A percentile compares a stretch with the other conserved stretches of the same genome.
These are phyloP conservation scores for Nematodospora anomalae DNA, from an alignment of 1,139 yeast genomes.

Conservation along the genomic window DNA sequence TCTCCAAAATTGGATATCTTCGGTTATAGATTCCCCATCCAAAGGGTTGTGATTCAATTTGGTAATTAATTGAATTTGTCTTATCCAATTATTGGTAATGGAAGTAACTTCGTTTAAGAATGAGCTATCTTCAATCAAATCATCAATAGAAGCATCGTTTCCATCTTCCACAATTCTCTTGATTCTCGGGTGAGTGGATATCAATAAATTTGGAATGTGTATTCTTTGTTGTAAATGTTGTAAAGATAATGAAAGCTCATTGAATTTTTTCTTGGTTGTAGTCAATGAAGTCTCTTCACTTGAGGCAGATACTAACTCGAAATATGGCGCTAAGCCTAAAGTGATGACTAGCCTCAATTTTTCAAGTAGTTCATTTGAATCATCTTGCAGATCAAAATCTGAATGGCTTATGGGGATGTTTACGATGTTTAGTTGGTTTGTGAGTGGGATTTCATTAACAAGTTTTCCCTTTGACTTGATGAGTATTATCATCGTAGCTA, in stretches of 20 bases:
- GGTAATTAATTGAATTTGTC: conserved; percentile 59
- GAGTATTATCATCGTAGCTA: conserved; percentile 27
- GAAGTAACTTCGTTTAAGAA: conserved; percentile 67
- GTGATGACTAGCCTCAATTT: conserved; percentile 58
- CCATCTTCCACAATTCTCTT: conserved; percentile 25
- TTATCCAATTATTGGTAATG: conserved; percentile 72
- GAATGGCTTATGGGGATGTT: conserved; percentile 30
- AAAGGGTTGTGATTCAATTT: conserved; percentile 50
- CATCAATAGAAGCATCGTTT: conserved; percentile 20
- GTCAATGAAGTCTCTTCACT: conserved; percentile 23
- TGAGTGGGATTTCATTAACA: conserved; percentile 10
- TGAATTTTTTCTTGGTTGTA: conserved; percentile 59
- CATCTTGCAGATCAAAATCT: conserved; percentile 12
- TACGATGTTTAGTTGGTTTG: conserved; percentile 40
- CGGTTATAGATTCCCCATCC: conserved; percentile 58
- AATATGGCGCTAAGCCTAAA: conserved; percentile 41
- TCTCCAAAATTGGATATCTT: conserved; percentile 80
- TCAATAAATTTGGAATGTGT: conserved; percentile 63
- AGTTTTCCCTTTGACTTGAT: conserved; percentile 46
- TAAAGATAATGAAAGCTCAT: conserved; percentile 67
- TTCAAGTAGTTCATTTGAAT: conserved; percentile 41
- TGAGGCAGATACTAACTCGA: conserved; percentile 26
- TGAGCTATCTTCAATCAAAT: conserved; percentile 46
- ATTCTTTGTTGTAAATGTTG: conserved; percentile 69
- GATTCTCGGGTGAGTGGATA: conserved; percentile 55